Percentiles rank a stretch among this genome's conserved stretches.
These are phyloP conservation scores for Blastomyces percursus DNA, from an alignment of 2,329 filamentous ascomycete species.

Conservation along the genomic window DNA sequence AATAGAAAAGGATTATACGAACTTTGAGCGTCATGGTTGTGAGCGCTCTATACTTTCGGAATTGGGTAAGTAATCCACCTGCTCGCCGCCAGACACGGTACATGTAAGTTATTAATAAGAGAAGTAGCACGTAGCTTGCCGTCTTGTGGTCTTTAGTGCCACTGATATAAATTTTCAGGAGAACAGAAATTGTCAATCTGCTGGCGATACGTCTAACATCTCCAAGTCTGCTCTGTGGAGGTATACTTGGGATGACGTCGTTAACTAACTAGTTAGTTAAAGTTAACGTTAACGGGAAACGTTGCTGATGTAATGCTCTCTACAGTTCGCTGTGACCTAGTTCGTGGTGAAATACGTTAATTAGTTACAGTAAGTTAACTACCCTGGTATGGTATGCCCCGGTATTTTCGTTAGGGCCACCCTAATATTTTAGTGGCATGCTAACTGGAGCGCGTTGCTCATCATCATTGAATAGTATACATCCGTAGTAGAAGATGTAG, in stretches of 20 bases:
- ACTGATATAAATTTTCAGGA: background rate
- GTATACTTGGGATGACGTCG: background rate
- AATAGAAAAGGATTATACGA: background rate
- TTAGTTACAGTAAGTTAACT: no score
- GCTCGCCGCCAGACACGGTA: background rate
- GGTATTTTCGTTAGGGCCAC: no score
- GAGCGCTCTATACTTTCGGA: background rate
- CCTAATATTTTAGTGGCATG: no score
- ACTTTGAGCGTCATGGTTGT: constrained; percentile 7
- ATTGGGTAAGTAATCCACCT: constrained; percentile 5
- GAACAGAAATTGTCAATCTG: background rate
- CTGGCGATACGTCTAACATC: background rate
- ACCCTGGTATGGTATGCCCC: no score
- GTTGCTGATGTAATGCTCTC: background rate
- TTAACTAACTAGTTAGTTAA: no score
- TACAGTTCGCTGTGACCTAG: no score
- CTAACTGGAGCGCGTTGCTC: no score
- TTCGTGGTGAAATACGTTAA: no score
- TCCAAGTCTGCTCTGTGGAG: background rate
- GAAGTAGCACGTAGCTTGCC: background rate
- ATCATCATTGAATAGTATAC: no score
- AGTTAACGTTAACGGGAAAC: no score
- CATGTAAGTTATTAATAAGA: background rate
- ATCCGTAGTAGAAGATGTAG: no score
- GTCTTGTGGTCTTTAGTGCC: background rate